Evolutionary conservation across 1,284 basidiomycete species (phyloP).

Genomic region (Fomes fomentarius): DNA sequence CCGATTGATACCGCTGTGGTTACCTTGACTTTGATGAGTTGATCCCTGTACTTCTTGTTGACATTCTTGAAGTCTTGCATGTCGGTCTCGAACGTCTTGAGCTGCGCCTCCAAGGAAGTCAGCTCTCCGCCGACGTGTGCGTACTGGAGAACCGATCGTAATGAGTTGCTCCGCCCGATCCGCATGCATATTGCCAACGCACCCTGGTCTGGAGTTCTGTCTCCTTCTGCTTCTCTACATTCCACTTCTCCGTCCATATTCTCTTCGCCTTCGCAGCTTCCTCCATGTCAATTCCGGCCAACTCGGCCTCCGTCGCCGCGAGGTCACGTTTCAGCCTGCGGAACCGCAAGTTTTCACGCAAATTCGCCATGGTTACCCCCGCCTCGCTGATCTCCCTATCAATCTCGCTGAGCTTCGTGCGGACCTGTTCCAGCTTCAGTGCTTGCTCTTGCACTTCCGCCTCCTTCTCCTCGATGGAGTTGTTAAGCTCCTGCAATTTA

Average conservation of each 20-base stretch:
- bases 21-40: conserved; percentile 95
- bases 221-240: conserved; percentile 71
- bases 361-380: conserved; percentile 69
- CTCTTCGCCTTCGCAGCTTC: conserved; percentile 78
- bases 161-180: conserved; percentile 3
- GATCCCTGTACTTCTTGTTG: conserved; percentile 85
- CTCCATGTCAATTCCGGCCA: conserved; percentile 80
- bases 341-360: conserved; percentile 87
- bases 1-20: no score
- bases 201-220: conserved; percentile 75
- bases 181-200: conserved; percentile 29
- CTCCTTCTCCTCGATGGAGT: conserved; percentile 64
- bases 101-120: conserved; percentile 71
- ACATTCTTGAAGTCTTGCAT: conserved; percentile 89
- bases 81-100: conserved; percentile 73
- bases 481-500: conserved; percentile 64
- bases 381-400: conserved; percentile 79
- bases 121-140: conserved; percentile 84
- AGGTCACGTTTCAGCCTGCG: conserved; percentile 75
- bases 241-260: conserved; percentile 85
- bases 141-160: conserved; percentile 51
- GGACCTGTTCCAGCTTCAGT: conserved; percentile 54
- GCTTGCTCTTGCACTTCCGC: conserved; percentile 59
- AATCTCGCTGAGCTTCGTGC: conserved; percentile 55
- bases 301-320: conserved; percentile 68